These are phyloP conservation scores for Sordaria brevicollis DNA, from an alignment of 495 filamentous ascomycete species.

Conservation along the genomic window DNA sequence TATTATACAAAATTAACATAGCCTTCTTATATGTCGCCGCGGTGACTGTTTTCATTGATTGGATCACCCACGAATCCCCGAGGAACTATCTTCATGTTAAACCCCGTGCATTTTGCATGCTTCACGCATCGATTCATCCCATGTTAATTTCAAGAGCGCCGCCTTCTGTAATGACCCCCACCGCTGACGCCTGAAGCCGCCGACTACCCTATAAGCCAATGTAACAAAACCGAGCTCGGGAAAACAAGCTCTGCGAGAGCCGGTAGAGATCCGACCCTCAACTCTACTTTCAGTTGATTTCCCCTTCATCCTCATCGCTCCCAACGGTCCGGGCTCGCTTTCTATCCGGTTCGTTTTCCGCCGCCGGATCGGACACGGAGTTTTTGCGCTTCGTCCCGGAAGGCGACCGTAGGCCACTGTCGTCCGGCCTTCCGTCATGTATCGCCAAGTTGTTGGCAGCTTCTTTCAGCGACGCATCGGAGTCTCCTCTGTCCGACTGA, in stretches of 20 bases:
- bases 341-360: slow-evolving; percentile 14
- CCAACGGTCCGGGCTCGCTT: slow-evolving; percentile 13
- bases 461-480: slow-evolving; percentile 35
- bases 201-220: not conserved
- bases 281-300: slow-evolving; percentile 5
- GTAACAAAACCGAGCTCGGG: not conserved
- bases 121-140: not conserved
- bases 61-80: not conserved
- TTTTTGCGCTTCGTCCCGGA: slow-evolving; percentile 22
- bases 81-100: not conserved
- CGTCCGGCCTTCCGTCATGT: slow-evolving; percentile 23
- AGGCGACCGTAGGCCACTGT: slow-evolving; percentile 17
- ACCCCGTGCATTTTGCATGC: not conserved
- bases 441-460: slow-evolving; percentile 34
- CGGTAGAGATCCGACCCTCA: not conserved
- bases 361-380: slow-evolving; percentile 11
- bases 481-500: slow-evolving; percentile 28
- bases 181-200: not conserved
- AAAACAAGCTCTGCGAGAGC: not conserved
- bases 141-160: not conserved
- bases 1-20: not conserved
- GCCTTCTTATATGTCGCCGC: not conserved
- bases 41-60: too few species aligned
- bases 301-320: slow-evolving; percentile 16
- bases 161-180: not conserved